phyloP scores from a whole-genome alignment of 176 grass and related monocot species.

The Sorghum bicolor region Sorghum_bicolor_NCBIv3 NC_012872.2:64705501-64706000 shows the following conservation, averaged over 20 bases:
- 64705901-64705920: conserved; percentile 47
- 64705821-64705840: conserved; percentile 49
- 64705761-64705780: conserved; percentile 25
- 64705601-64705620: conserved; percentile 54
- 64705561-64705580: conserved; percentile 38
- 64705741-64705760: conserved; percentile 35
- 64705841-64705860: conserved; percentile 49
- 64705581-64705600: conserved; percentile 50
- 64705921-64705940: conserved; percentile 47
- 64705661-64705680: not conserved
- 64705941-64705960: conserved; percentile 45
- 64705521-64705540: conserved; percentile 60
- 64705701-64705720: not conserved
- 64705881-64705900: conserved; percentile 41
- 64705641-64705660: conserved; percentile 59
- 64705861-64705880: conserved; percentile 43
- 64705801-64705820: conserved; percentile 39
- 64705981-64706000: conserved; percentile 33
- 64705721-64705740: not conserved
- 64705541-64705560: conserved; percentile 54
- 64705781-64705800: conserved; percentile 34
- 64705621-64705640: conserved; percentile 62
- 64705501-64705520: conserved; percentile 35
- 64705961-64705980: conserved; percentile 40
- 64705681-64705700: accelerated